These are phyloP conservation scores for Macrophomina tecta DNA, from an alignment of 2,329 filamentous ascomycete genomes.

Conservation along the genomic window DNA sequence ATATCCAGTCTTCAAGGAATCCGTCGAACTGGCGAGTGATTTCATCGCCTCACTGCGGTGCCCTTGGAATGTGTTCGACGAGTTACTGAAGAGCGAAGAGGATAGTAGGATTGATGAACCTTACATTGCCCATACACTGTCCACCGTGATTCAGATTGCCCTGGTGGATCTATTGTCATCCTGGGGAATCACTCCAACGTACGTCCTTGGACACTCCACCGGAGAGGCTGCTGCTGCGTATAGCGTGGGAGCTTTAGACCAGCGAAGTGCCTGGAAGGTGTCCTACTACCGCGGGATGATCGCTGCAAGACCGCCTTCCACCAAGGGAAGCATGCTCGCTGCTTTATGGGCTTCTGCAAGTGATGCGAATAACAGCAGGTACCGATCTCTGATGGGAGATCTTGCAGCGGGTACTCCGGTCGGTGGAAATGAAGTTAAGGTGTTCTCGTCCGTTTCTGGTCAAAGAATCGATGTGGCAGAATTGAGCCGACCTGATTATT, in stretches of 20 bases:
- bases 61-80: slow-evolving; percentile 37
- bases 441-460: slow-evolving; percentile 16
- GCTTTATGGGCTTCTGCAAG: slow-evolving; percentile 32
- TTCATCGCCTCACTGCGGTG: slow-evolving; percentile 29
- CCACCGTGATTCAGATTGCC: slow-evolving; percentile 38
- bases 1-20: slow-evolving; percentile 26
- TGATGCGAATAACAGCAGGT: slow-evolving; percentile 31
- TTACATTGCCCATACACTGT: slow-evolving; percentile 36
- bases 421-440: not conserved
- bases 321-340: slow-evolving; percentile 35
- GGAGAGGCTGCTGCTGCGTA: slow-evolving; percentile 31
- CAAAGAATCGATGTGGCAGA: not conserved
- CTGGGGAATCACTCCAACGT: slow-evolving; percentile 36
- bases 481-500: slow-evolving; percentile 37
- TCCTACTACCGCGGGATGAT: slow-evolving; percentile 30
- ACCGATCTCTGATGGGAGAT: slow-evolving; percentile 29
- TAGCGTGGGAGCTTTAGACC: slow-evolving; percentile 30
- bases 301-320: slow-evolving; percentile 28
- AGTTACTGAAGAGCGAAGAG: slow-evolving; percentile 31
- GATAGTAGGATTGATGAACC: slow-evolving; percentile 33
- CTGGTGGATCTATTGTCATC: slow-evolving; percentile 36
- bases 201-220: slow-evolving; percentile 33
- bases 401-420: not conserved
- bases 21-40: slow-evolving; percentile 15
- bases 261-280: slow-evolving; percentile 25